Percentiles rank a stretch among this genome's conserved stretches.
phyloP scores from a whole-genome alignment of 768 basidiomycete species.

The Naganishia friedmannii region DNA sequence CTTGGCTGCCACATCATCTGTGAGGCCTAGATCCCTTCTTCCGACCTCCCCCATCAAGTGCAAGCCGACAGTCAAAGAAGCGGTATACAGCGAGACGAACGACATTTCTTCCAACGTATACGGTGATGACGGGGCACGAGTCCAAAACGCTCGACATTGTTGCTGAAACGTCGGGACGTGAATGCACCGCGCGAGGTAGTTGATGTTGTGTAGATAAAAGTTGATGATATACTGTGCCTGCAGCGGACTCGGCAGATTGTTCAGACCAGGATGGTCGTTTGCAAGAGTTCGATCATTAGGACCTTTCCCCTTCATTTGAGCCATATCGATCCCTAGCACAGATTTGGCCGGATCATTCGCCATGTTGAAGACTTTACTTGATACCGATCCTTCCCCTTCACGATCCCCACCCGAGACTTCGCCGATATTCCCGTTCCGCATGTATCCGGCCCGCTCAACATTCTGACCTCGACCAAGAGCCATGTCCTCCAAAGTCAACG shows the following conservation, averaged over 20 bases:
- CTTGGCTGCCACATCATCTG: neutral
- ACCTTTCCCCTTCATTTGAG: neutral
- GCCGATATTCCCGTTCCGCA: neutral
- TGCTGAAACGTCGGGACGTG: constrained; percentile 26
- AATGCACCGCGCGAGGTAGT: constrained; percentile 22
- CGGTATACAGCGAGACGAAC: constrained; percentile 25
- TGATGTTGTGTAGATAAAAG: constrained; percentile 23
- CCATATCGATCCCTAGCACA: neutral
- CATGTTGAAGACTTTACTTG: neutral
- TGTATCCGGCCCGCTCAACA: constrained; percentile 7
- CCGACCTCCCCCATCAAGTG: constrained; percentile 25
- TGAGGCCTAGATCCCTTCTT: constrained; percentile 17
- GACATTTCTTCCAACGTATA: constrained; percentile 14
- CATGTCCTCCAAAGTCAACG: constrained; percentile 25
- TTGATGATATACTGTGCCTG: constrained; percentile 27
- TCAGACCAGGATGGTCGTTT: constrained; percentile 6
- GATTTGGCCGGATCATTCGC: neutral
- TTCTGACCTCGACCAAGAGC: constrained; percentile 18
- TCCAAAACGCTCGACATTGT: constrained; percentile 18
- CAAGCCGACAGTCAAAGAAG: constrained; percentile 12
- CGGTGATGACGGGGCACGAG: neutral
- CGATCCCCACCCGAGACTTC: neutral
- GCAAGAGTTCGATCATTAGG: neutral
- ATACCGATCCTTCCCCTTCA: neutral
- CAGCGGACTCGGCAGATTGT: constrained; percentile 18